Base-by-base conservation (phyloP, 2,329 filamentous ascomycete species). In the Aspergillus bombycis region DNA sequence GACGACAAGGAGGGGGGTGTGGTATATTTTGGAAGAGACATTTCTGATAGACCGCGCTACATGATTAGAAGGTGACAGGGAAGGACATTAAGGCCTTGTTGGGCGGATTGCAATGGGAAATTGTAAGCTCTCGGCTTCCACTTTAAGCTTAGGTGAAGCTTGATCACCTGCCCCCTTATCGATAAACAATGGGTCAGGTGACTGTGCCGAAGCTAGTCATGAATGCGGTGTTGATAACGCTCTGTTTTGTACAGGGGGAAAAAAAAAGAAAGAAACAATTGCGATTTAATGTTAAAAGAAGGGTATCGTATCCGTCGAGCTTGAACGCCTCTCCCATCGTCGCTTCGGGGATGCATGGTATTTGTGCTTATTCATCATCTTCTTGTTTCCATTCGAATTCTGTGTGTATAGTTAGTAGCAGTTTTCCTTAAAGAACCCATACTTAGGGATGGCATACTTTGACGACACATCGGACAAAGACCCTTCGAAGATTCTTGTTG, bases 391-490 rank as follows among this genome's bases (percentile, higher is more conserved):
- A 84, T 72, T 85, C 83, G 64, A 85, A 85, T 76, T 85, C 83
- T 85, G 70, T 26, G 46, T 10, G 23, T 14, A 61, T 30, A 16
- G 55, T 73, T 64, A 70, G 69, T 69, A 61, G 64, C 58, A 32
- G 43, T 10, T 26, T 6, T 6, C 12, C 54, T 32, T 19, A 8
- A 21, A 34, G 14, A 32, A 36, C 21, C 2, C 38, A 4, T 58
- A 16, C 30, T 36, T 14, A 19, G 34, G 23, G 10, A 38, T 59
- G 10, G 74, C 84, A 71, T 85, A 95, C 93, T 93, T 79, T 98
- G 95, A 70, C 95, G 88, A 76, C 95, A 99, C 95, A 99, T 98
- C 32, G 95, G 95, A 77, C 95, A 99, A 67, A 97, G 91, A 26
- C 94, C 94, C 72, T 93, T 94, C 32, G 94, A 92, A 14, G 92